Percentiles rank a stretch among this genome's conserved stretches.
Evolutionary conservation across 108 stramenopile genomes (phyloP).

Genomic region (Fragilariopsis cylindrus): DNA sequence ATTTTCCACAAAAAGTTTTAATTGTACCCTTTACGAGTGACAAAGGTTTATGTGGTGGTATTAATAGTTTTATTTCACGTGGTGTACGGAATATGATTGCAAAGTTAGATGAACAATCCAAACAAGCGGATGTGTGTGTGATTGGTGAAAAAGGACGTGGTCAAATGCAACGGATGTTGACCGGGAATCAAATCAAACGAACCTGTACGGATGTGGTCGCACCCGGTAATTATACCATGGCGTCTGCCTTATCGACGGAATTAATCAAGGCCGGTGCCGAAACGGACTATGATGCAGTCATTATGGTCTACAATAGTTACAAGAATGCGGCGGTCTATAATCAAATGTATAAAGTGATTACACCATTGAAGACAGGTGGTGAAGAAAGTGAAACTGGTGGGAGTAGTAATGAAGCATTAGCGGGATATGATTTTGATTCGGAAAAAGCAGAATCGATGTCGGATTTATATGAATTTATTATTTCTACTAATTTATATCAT

Average conservation of each 20-base stretch:
- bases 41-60: constrained; percentile 99
- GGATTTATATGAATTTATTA: constrained; percentile 8
- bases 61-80: constrained; percentile 96
- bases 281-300: constrained; percentile 78
- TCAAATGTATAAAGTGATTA: constrained; percentile 88
- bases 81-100: constrained; percentile 55
- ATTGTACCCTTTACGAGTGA: constrained; percentile 92
- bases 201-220: constrained; percentile 74
- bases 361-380: constrained; percentile 45
- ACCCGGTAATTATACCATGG: constrained; percentile 82
- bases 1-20: constrained; percentile 87
- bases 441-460: constrained; percentile 88
- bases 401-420: constrained; percentile 47
- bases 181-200: constrained; percentile 61
- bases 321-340: constrained; percentile 85
- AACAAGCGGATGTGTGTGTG: constrained; percentile 84
- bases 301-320: constrained; percentile 84
- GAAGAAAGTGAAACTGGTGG: too few relatives aligned
- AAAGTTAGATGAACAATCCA: constrained; percentile 68
- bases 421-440: constrained; percentile 95
- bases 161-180: constrained; percentile 75
- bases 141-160: constrained; percentile 97
- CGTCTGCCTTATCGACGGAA: constrained; percentile 82
- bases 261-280: constrained; percentile 71
- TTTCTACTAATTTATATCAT: constrained; percentile 8